phyloP scores from a whole-genome alignment of 768 basidiomycete species.

The Nidularia pulvinata region DNA sequence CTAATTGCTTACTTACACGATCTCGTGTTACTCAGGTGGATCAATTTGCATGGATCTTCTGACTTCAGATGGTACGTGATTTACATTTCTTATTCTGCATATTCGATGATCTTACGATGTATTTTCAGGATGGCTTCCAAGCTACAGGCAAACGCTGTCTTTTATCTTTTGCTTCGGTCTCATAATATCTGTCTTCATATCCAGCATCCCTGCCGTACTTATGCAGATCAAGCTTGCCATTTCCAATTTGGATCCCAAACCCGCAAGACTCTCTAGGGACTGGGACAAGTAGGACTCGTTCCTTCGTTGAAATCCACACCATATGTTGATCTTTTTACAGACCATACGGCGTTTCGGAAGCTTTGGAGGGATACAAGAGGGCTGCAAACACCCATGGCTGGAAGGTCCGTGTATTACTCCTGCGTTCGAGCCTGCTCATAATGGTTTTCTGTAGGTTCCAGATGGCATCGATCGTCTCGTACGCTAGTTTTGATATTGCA shows the following conservation, averaged over 20 bases:
- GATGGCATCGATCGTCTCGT: slow-evolving; percentile 1
- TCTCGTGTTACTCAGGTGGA: slow-evolving; percentile 39
- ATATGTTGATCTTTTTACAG: not conserved
- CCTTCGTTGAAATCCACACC: not conserved
- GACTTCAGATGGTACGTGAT: slow-evolving; percentile 54
- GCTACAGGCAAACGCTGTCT: slow-evolving; percentile 44
- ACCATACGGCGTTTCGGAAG: not conserved
- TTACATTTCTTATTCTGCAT: not conserved
- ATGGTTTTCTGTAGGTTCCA: not conserved
- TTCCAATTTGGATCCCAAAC: slow-evolving; percentile 63
- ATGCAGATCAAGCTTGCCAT: slow-evolving; percentile 72
- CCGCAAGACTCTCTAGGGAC: slow-evolving; percentile 52
- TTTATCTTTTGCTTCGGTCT: not conserved
- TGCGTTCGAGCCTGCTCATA: not conserved
- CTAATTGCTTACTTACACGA: not conserved
- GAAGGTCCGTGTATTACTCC: not conserved
- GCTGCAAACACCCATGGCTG: slow-evolving; percentile 2
- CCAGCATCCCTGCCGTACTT: slow-evolving; percentile 47
- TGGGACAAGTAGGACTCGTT: slow-evolving; percentile 45
- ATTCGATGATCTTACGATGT: not conserved
- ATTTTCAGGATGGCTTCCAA: slow-evolving; percentile 60
- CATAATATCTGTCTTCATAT: not conserved
- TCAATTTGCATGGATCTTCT: slow-evolving; percentile 78
- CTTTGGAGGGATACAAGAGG: not conserved
- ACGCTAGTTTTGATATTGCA: no score